A percentile compares a stretch with the other conserved stretches of the same genome.
phyloP scores from a whole-genome alignment of 1,284 basidiomycete species.

The Peniophora sp. region DNA sequence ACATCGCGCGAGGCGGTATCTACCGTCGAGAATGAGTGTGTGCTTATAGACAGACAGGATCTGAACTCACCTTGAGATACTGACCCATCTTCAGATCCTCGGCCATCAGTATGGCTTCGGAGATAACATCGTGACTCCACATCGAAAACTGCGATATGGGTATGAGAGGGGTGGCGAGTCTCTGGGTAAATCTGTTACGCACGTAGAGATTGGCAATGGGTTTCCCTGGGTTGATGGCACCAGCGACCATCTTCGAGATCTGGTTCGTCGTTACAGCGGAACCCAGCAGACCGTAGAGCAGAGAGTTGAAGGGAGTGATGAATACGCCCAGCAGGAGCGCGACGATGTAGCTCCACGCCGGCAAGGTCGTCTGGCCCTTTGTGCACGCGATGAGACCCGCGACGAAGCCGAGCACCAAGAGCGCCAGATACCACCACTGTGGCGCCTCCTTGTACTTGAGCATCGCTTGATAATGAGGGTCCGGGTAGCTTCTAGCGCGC shows the following conservation, averaged over 20 bases:
- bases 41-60: too few relatives aligned
- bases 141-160: conserved; percentile 39
- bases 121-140: conserved; percentile 55
- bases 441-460: conserved; percentile 40
- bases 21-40: too few relatives aligned
- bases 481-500: conserved; percentile 24
- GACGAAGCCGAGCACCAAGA: conserved; percentile 21
- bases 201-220: conserved; percentile 45
- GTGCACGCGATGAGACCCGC: conserved; percentile 20
- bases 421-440: conserved; percentile 40
- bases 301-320: not conserved
- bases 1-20: conserved; percentile 16
- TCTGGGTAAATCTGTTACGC: not conserved
- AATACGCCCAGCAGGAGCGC: conserved; percentile 1
- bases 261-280: not conserved
- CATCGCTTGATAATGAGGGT: conserved; percentile 53
- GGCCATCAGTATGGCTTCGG: conserved; percentile 40
- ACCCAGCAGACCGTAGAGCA: not conserved
- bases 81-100: conserved; percentile 68
- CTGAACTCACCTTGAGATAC: conserved; percentile 35
- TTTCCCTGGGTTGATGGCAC: conserved; percentile 37
- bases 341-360: conserved; percentile 55
- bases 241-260: not conserved
- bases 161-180: not conserved
- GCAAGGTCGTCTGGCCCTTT: conserved; percentile 22